Conservation (phyloP, 1,284 basidiomycete genomes). For the Lentinus polychrous region DNA sequence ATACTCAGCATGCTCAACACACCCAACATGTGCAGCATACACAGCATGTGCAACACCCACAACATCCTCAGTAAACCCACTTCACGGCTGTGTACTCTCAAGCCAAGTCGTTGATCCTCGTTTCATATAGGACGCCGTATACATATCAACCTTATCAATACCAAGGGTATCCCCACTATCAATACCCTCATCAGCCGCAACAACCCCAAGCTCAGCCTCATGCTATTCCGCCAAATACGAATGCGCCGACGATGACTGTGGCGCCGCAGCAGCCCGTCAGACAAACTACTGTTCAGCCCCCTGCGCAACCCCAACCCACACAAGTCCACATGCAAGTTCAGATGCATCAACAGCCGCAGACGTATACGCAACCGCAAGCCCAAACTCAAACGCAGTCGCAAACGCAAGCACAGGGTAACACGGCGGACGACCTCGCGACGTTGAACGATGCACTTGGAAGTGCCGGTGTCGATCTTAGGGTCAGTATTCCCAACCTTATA, state of each 20-base stretch:
- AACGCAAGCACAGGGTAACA: slow-evolving; percentile 24
- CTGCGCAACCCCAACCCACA: slow-evolving; percentile 20
- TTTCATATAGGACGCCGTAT: slow-evolving; percentile 30
- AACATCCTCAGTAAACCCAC: too few relatives aligned
- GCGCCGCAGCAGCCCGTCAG: neutral
- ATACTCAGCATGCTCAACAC: neutral
- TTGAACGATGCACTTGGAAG: slow-evolving; percentile 78
- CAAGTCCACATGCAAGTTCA: slow-evolving; percentile 19
- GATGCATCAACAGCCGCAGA: neutral
- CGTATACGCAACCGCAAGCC: too few relatives aligned
- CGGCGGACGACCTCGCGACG: slow-evolving; percentile 61
- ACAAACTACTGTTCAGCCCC: slow-evolving; percentile 13
- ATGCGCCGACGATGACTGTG: neutral
- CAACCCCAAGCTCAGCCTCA: slow-evolving; percentile 20
- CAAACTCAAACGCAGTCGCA: slow-evolving; percentile 16
- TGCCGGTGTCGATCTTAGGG: slow-evolving; percentile 75
- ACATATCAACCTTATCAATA: slow-evolving; percentile 42
- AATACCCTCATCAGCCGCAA: slow-evolving; percentile 32
- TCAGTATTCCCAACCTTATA: slow-evolving; percentile 25
- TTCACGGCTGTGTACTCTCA: neutral
- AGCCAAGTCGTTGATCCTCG: slow-evolving; percentile 8
- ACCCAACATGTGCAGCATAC: neutral
- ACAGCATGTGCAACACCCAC: too few relatives aligned
- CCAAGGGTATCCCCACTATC: slow-evolving; percentile 44
- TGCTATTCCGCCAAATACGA: neutral